Evolutionary conservation across 2,329 filamentous ascomycete species (phyloP).

Genomic region (Xylariaceae sp.): DNA sequence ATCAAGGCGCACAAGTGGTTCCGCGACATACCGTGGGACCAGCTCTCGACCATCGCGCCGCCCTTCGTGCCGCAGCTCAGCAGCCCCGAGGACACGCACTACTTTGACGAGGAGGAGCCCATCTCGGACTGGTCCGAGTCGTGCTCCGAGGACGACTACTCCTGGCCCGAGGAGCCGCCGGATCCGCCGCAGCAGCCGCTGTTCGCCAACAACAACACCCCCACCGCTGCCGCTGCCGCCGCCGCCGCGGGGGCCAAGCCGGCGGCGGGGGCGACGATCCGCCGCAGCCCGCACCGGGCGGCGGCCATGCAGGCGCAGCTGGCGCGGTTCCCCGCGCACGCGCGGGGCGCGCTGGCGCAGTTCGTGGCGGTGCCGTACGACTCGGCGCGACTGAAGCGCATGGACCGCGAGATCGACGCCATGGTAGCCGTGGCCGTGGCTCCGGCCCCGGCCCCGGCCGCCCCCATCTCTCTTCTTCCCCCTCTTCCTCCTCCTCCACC

Average conservation of each 20-base stretch:
- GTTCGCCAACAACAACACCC: not conserved
- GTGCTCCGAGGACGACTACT: too few species aligned
- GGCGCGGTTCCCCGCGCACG: constrained; percentile 29
- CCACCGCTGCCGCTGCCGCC: constrained; percentile 1
- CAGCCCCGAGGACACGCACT: constrained; percentile 67
- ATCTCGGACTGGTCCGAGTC: constrained; percentile 57
- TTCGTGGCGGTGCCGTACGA: constrained; percentile 43
- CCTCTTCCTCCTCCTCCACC: too few species aligned
- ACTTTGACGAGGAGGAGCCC: constrained; percentile 78
- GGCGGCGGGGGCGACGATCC: constrained; percentile 8
- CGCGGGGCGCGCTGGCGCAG: constrained; percentile 36
- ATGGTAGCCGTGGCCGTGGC: constrained; percentile 25
- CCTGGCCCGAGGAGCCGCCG: constrained; percentile 17
- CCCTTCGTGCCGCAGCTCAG: constrained; percentile 73
- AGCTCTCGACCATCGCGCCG: constrained; percentile 60
- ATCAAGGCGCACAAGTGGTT: constrained; percentile 91
- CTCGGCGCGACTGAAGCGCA: constrained; percentile 36
- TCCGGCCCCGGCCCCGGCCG: not conserved
- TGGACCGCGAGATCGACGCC: constrained; percentile 41
- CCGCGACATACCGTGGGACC: constrained; percentile 67
- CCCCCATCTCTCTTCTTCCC: too few species aligned
- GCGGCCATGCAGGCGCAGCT: constrained; percentile 27
- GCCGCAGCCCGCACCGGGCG: constrained; percentile 16
- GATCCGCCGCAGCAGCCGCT: constrained; percentile 10
- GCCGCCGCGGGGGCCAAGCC: too few species aligned